A percentile compares a stretch with the other conserved stretches of the same genome.
phyloP scores from a whole-genome alignment of 2,329 filamentous ascomycete genomes.

The Exophiala calicioides region DNA sequence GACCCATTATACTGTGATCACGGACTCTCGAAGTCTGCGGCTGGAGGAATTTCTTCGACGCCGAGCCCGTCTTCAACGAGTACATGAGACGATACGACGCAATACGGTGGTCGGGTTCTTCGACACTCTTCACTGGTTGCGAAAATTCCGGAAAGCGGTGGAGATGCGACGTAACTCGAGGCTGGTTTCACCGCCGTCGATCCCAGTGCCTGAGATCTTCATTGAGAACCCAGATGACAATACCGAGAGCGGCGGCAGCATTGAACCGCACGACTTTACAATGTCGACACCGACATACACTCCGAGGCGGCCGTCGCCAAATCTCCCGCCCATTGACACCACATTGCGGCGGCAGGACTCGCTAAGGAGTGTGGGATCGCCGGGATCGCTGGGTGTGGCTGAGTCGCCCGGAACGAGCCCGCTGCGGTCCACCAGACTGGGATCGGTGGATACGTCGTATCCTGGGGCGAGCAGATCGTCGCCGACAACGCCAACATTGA shows the following conservation, averaged over 20 bases:
- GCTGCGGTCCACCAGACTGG: conserved; percentile 21
- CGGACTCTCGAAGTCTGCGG: conserved; percentile 90
- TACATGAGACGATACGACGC: conserved; percentile 90
- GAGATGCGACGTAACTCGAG: conserved; percentile 72
- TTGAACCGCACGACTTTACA: conserved; percentile 31
- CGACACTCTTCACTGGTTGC: conserved; percentile 84
- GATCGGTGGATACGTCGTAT: conserved; percentile 35
- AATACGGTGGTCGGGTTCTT: conserved; percentile 94
- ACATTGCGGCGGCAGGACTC: conserved; percentile 28
- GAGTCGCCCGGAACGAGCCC: conserved; percentile 29
- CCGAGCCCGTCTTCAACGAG: conserved; percentile 83
- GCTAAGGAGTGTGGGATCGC: conserved; percentile 26
- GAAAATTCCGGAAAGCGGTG: conserved; percentile 74
- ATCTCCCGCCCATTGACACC: conserved; percentile 30
- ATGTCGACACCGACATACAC: conserved; percentile 23
- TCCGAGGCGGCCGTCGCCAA: conserved; percentile 18
- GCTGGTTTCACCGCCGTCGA: conserved; percentile 74
- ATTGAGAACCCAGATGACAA: conserved; percentile 72
- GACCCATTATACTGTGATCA: conserved; percentile 98
- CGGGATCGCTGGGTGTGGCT: conserved; percentile 29
- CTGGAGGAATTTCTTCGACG: conserved; percentile 93
- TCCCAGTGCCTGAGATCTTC: conserved; percentile 85
- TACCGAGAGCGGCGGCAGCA: conserved; percentile 21
- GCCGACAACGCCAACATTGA: conserved; percentile 34
- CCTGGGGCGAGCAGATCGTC: conserved; percentile 36